phyloP scores from a whole-genome alignment of 306 rosid species.

The Quercus robur region DNA sequence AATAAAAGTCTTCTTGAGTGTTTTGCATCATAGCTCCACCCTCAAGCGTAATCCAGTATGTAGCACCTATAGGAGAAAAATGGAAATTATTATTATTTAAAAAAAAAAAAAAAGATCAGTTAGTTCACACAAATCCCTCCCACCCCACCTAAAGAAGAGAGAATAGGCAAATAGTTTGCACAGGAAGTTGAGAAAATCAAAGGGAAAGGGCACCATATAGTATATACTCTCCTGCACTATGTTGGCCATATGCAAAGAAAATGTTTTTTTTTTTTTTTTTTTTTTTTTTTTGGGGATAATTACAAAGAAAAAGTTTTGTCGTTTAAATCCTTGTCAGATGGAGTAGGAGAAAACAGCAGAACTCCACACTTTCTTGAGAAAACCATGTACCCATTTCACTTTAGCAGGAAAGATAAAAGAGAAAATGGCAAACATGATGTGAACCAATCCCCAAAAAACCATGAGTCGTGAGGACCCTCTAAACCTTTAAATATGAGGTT shows the following conservation, averaged over 20 bases:
- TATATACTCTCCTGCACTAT: not conserved
- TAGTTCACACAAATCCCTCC: conserved; percentile 21
- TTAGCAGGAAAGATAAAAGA: too few species aligned
- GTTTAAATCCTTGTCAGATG: not conserved
- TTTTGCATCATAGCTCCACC: conserved; percentile 58
- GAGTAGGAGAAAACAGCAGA: not conserved
- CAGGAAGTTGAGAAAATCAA: not conserved
- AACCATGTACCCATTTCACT: too few species aligned
- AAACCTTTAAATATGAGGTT: not conserved
- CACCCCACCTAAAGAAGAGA: not conserved
- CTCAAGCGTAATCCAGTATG: conserved; percentile 90
- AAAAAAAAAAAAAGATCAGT: not conserved
- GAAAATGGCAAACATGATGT: too few species aligned
- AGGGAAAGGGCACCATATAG: not conserved
- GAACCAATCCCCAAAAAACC: not conserved
- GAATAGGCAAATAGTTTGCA: not conserved
- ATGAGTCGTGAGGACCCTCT: not conserved
- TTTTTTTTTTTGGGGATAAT: too few species aligned
- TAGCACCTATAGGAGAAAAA: conserved; percentile 44
- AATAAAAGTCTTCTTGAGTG: too few species aligned
- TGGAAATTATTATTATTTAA: not conserved
- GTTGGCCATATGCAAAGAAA: not conserved
- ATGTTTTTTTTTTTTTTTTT: too few species aligned
- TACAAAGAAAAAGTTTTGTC: not conserved
- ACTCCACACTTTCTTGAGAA: too few species aligned